Evolutionary conservation across 177 flowering plant species (phyloP), one percentile per base, ranked within the genome.

Genomic region (Vitis hybrid): DNA sequence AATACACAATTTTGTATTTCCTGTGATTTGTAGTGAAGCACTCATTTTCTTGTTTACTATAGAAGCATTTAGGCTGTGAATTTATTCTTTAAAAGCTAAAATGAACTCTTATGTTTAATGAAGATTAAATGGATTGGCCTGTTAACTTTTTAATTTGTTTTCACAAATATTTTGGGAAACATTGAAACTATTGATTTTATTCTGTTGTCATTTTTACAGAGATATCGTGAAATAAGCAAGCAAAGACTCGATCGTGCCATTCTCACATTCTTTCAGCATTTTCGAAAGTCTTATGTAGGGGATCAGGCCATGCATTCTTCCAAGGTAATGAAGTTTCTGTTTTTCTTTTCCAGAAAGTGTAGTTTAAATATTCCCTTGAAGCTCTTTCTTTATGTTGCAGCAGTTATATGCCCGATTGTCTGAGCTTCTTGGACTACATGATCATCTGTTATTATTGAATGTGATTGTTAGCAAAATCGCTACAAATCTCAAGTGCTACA

Each of bases 201-300:
- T 45, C 22, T 51, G 0, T 48, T 69, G 16, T 10, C 14, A 54
- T 70, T 76, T 71, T 64, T 39, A 66, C 87, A 96, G 99, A 86
- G 99, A 74, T 93, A 93, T 77, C 81, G 86, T 65, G 92, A 89
- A 80, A 15, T 84, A 69, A 88, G 97, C 84, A 96, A 96, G 85
- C 99, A 96, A 79, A 87, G 99, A 78, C 92, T 96, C 77, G 99
- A 96, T 84, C 93, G 95, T 58, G 97, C 99, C 49, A 87, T 96
- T 76, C 88, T 96, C 63, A 84, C 85, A 14, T 96, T 96, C 83
- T 96, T 96, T 79, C 99, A 93, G 78, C 77, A 90, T 85, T 93
- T 93, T 69, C 82, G 98, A 45, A 96, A 90, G 85, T 89, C 95
- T 49, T 96, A 93, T 82, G 94, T 96, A 2, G 99, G 99, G 72